Percentiles rank a stretch among this genome's conserved stretches.
phyloP scores from a whole-genome alignment of 208 protist species.

The Acanthamoeba lenticulata region DNA sequence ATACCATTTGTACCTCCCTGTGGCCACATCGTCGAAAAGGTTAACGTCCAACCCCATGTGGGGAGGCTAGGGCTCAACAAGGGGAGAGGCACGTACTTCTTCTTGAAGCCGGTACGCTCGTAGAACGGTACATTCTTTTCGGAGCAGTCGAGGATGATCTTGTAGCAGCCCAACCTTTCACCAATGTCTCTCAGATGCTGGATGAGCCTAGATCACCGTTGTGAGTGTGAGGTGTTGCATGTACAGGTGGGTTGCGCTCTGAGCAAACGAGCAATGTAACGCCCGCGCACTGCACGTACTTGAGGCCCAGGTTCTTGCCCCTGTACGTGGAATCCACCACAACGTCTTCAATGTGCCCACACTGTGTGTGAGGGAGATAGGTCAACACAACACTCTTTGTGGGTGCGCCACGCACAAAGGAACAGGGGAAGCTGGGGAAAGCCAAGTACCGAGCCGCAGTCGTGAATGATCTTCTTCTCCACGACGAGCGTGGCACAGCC shows the following conservation, averaged over 20 bases:
- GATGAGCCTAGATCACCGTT: constrained; percentile 68
- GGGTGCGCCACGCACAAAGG: not conserved
- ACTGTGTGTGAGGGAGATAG: not conserved
- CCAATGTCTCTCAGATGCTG: constrained; percentile 70
- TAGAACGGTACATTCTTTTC: constrained; percentile 89
- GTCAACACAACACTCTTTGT: not conserved
- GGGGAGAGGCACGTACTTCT: constrained; percentile 76
- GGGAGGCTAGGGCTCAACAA: not conserved
- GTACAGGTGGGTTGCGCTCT: not conserved
- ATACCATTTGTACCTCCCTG: constrained; percentile 52
- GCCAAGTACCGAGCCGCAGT: constrained; percentile 35
- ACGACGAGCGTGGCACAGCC: constrained; percentile 82
- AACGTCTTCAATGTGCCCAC: constrained; percentile 91
- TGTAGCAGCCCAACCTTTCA: constrained; percentile 77
- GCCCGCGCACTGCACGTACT: constrained; percentile 43
- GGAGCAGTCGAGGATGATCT: constrained; percentile 89
- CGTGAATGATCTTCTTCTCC: constrained; percentile 87
- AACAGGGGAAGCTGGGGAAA: not conserved
- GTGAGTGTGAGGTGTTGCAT: not conserved
- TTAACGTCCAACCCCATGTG: constrained; percentile 82
- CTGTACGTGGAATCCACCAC: constrained; percentile 84
- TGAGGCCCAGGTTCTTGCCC: constrained; percentile 84
- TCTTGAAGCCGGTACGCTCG: constrained; percentile 83
- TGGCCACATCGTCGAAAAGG: not conserved
- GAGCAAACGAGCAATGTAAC: too few relatives aligned